Evolutionary conservation across 768 basidiomycete genomes (phyloP).

Genomic region (Hydnomerulius pinastri): DNA sequence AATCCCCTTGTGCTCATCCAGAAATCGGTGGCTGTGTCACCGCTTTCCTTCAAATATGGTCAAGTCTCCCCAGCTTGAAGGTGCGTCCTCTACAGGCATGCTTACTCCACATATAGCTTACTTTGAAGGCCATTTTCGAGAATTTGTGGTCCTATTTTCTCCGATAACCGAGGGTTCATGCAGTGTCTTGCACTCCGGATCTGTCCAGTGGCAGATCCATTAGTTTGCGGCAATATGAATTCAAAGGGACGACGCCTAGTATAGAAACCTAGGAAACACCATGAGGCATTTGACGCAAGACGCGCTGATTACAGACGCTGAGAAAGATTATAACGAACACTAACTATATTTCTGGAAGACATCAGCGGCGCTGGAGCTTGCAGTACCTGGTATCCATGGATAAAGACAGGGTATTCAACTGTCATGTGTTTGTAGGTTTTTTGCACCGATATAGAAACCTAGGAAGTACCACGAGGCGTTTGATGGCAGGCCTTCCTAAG

Average conservation of each 20-base stretch:
- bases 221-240: no score
- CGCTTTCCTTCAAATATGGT: not conserved
- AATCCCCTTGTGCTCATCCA: not conserved
- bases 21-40: conserved; percentile 27
- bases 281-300: not conserved
- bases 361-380: not conserved
- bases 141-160: not conserved
- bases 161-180: not conserved
- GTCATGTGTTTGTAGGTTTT: not conserved
- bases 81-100: not conserved
- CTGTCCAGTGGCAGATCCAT: not conserved
- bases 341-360: not conserved
- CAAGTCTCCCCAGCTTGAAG: not conserved
- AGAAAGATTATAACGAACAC: not conserved
- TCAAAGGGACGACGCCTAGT: not conserved
- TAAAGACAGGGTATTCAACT: conserved; percentile 5
- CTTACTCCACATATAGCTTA: no score
- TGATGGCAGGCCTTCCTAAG: not conserved
- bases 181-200: not conserved
- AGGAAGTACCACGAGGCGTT: conserved; percentile 14
- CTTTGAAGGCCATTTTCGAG: no score
- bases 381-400: not conserved
- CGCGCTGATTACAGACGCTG: not conserved
- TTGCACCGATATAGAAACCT: conserved; percentile 1
- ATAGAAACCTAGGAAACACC: not conserved